Conservation (phyloP, 176 grass and related monocot genomes). For the Zoysia japonica region DNA sequence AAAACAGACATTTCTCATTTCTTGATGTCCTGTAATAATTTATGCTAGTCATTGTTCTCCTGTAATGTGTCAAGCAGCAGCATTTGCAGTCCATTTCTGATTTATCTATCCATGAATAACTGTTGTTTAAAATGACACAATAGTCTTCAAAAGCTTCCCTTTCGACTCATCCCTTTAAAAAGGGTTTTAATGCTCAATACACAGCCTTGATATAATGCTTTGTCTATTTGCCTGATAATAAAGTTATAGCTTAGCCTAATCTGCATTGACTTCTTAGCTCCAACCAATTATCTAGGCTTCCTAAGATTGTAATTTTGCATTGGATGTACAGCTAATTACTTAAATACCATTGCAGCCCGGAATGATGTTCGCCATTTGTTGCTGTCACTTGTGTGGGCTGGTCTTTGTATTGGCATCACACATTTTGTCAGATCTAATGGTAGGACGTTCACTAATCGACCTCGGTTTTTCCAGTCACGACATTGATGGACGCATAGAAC, state of each 20-base stretch:
- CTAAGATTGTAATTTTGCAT: neutral
- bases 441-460: constrained; percentile 75
- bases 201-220: constrained; percentile 10
- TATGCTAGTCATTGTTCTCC: neutral
- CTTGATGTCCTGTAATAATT: neutral
- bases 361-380: constrained; percentile 68
- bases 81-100: neutral
- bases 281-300: neutral
- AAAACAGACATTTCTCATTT: neutral
- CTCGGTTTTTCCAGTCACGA: constrained; percentile 54
- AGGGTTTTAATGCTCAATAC: constrained; percentile 1
- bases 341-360: constrained; percentile 56
- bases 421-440: constrained; percentile 79
- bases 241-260: neutral
- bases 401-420: constrained; percentile 70
- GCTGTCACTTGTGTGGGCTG: constrained; percentile 79
- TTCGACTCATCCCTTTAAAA: neutral
- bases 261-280: neutral
- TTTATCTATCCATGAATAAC: constrained; percentile 9
- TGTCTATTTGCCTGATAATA: neutral
- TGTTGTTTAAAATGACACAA: neutral
- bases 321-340: constrained; percentile 26
- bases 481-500: constrained; percentile 39
- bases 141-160: neutral
- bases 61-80: neutral